Evolutionary conservation across 352 stramenopile species (phyloP).

Genomic region (Pilasporangium apinafurcum): DNA sequence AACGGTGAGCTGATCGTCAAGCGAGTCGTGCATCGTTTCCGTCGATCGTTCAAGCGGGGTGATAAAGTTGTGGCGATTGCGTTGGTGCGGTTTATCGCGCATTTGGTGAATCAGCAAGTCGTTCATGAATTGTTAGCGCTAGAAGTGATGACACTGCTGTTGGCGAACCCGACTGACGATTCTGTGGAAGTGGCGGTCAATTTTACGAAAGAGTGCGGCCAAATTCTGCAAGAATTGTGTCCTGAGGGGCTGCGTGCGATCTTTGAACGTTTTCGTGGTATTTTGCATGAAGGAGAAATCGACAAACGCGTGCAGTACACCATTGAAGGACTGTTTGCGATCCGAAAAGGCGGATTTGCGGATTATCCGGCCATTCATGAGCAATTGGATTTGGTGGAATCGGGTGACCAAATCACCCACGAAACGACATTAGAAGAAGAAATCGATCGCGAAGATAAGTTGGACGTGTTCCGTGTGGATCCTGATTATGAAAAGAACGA

Average conservation of each 20-base stretch:
- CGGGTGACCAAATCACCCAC: conserved; percentile 98
- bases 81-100: conserved; percentile 95
- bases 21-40: conserved; percentile 93
- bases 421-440: conserved; percentile 96
- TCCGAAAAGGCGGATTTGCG: conserved; percentile 93
- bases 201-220: conserved; percentile 96
- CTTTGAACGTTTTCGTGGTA: conserved; percentile 96
- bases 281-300: conserved; percentile 97
- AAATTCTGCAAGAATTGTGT: conserved; percentile 81
- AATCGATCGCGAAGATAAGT: conserved; percentile 92
- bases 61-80: conserved; percentile 96
- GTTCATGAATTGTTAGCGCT: conserved; percentile 97
- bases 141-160: conserved; percentile 95
- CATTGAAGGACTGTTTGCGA: conserved; percentile 96
- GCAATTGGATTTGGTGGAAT: conserved; percentile 97
- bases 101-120: conserved; percentile 99
- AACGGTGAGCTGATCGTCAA: conserved; percentile 94
- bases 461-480: conserved; percentile 96
- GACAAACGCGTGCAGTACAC: conserved; percentile 98
- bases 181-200: conserved; percentile 97
- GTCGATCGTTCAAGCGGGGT: conserved; percentile 92
- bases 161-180: conserved; percentile 97
- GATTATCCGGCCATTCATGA: conserved; percentile 93
- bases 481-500: conserved; percentile 96
- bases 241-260: conserved; percentile 92